Percentiles rank a stretch among this genome's conserved stretches.
Conservation (phyloP, 2,329 filamentous ascomycete genomes). For the Fusarium sp. region DNA sequence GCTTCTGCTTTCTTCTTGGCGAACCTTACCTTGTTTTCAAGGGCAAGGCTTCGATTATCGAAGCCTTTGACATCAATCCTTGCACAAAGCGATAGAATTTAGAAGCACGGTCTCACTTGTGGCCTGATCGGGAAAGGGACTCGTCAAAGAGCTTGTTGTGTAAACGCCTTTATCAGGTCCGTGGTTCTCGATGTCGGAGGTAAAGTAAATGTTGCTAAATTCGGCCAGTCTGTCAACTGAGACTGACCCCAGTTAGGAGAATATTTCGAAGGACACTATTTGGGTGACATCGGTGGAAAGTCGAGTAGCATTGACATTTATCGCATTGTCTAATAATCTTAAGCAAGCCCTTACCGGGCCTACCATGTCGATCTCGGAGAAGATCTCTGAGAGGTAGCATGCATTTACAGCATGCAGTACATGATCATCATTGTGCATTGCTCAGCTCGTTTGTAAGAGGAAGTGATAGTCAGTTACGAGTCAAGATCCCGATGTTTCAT, state of each 20-base stretch:
- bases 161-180: slow-evolving; percentile 33
- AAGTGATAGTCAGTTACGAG: slow-evolving; percentile 12
- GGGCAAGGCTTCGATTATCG: slow-evolving; percentile 12
- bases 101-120: slow-evolving; percentile 40
- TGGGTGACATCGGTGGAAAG: slow-evolving; percentile 28
- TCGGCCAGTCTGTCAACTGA: slow-evolving; percentile 33
- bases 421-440: slow-evolving; percentile 26
- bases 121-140: slow-evolving; percentile 18
- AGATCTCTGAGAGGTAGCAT: slow-evolving; percentile 17
- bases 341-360: slow-evolving; percentile 30
- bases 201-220: slow-evolving; percentile 47
- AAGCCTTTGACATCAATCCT: slow-evolving; percentile 39
- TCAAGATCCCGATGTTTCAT: slow-evolving; percentile 29
- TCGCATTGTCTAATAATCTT: slow-evolving; percentile 32
- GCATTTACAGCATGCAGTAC: slow-evolving; percentile 9
- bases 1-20: slow-evolving; percentile 6
- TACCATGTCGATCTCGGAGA: slow-evolving; percentile 33
- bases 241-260: slow-evolving; percentile 30
- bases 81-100: slow-evolving; percentile 26
- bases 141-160: slow-evolving; percentile 22
- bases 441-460: slow-evolving; percentile 22
- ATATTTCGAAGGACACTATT: slow-evolving; percentile 8
- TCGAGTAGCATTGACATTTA: slow-evolving; percentile 5
- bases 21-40: neutral
- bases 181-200: slow-evolving; percentile 18